Percentiles rank a stretch among this genome's conserved stretches.
Evolutionary conservation across 805 yeast genomes (phyloP).

Genomic region (Hagleromyces aurorensis): DNA sequence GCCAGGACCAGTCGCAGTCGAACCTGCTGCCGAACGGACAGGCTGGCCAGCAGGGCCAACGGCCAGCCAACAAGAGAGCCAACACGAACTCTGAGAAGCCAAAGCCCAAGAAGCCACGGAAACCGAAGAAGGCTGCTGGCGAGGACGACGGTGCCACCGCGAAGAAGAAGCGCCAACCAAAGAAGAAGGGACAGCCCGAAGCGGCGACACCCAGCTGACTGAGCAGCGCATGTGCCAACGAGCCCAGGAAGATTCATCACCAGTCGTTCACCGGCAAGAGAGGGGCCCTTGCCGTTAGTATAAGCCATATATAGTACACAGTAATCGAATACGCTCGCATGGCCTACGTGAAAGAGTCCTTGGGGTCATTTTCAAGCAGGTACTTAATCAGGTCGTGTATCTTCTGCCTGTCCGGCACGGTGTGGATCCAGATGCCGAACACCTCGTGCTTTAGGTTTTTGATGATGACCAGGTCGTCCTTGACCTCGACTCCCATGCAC

Average conservation of each 20-base stretch:
- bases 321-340: slow-evolving; percentile 1
- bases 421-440: slow-evolving; percentile 73
- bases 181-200: slow-evolving; percentile 21
- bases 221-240: slow-evolving; percentile 5
- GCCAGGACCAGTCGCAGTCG: no score
- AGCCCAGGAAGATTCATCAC: no score
- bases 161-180: slow-evolving; percentile 16
- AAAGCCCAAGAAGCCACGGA: slow-evolving; percentile 27
- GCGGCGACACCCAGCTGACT: slow-evolving; percentile 5
- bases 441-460: slow-evolving; percentile 61
- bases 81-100: slow-evolving; percentile 16
- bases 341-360: slow-evolving; percentile 25
- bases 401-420: slow-evolving; percentile 55
- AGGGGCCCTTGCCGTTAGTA: no score
- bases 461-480: slow-evolving; percentile 62
- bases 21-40: no score
- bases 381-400: slow-evolving; percentile 40
- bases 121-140: slow-evolving; percentile 23
- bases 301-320: slow-evolving; percentile 1
- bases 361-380: slow-evolving; percentile 28
- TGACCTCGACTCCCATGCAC: slow-evolving; percentile 58
- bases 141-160: slow-evolving; percentile 20
- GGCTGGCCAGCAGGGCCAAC: slow-evolving; percentile 5
- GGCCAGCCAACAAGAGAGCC: slow-evolving; percentile 1
- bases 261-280: no score